These are phyloP conservation scores for Castanea mollissima DNA, from an alignment of 306 rosid genomes.

Conservation along the genomic window DNA sequence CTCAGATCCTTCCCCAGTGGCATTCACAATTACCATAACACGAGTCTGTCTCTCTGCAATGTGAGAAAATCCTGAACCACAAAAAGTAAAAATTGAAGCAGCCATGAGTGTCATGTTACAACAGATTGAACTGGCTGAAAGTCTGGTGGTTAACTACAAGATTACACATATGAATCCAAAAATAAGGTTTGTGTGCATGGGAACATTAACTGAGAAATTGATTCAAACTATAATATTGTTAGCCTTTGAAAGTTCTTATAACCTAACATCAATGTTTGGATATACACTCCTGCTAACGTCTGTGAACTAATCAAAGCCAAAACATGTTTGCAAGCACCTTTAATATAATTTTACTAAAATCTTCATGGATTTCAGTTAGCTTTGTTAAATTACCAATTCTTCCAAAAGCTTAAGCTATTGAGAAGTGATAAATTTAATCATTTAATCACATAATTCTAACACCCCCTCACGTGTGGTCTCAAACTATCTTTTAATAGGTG, in stretches of 20 bases:
- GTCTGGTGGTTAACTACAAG: neutral
- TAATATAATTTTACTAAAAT: neutral
- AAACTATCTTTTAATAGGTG: too few species aligned
- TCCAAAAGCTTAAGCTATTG: too few species aligned
- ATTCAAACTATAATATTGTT: neutral
- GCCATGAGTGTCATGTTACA: neutral
- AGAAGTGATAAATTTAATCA: too few species aligned
- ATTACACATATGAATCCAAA: constrained; percentile 13
- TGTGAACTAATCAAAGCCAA: neutral
- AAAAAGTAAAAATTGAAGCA: constrained; percentile 6
- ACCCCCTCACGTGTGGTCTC: too few species aligned
- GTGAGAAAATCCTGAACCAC: constrained; percentile 9
- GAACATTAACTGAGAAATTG: neutral
- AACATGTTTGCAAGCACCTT: neutral
- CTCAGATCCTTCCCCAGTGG: constrained; percentile 66
- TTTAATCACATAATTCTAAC: too few species aligned
- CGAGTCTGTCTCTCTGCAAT: constrained; percentile 45
- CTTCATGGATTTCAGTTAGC: neutral
- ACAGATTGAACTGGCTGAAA: neutral
- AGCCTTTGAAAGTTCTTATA: neutral
- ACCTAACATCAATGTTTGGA: neutral
- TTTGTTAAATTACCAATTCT: too few species aligned
- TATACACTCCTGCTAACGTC: neutral
- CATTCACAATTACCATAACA: constrained; percentile 49
- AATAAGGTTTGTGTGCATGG: neutral